Percentiles rank a stretch among this genome's conserved stretches.
Evolutionary conservation across 352 stramenopile species (phyloP).

Genomic region (Phytophthora pinifolia): DNA sequence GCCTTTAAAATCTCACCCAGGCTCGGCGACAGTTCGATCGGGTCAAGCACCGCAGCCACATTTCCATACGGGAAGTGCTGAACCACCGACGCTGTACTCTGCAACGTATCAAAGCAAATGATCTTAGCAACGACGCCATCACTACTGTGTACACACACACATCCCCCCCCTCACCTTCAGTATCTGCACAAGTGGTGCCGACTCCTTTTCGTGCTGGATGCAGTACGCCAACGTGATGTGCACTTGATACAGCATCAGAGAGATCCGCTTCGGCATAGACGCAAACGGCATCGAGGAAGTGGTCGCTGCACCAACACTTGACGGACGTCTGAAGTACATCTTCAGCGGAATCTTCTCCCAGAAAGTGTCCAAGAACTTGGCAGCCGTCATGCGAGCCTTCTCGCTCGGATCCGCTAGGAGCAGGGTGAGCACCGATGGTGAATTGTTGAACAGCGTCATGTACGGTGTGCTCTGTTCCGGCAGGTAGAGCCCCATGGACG

Average conservation of each 20-base stretch:
- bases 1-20: constrained; percentile 68
- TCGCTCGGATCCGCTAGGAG: constrained; percentile 79
- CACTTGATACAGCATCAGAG: constrained; percentile 83
- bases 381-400: constrained; percentile 62
- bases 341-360: constrained; percentile 85
- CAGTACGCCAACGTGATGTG: constrained; percentile 82
- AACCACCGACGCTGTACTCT: constrained; percentile 70
- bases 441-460: constrained; percentile 80
- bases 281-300: constrained; percentile 73
- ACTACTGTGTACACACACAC: too few species aligned
- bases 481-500: constrained; percentile 80
- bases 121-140: too few species aligned
- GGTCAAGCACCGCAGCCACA: constrained; percentile 48
- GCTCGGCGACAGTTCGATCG: constrained; percentile 51
- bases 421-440: constrained; percentile 77
- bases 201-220: constrained; percentile 79
- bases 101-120: constrained; percentile 1
- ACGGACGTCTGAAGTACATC: constrained; percentile 72
- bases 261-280: constrained; percentile 83
- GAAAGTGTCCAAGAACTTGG: constrained; percentile 82
- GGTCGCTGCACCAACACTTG: constrained; percentile 29
- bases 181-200: constrained; percentile 54
- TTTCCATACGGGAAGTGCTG: constrained; percentile 80
- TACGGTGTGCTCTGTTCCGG: constrained; percentile 77
- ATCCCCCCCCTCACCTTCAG: constrained; percentile 65